phyloP scores from a whole-genome alignment of 345 rosid genomes.

The Eutrema yunnanense region DNA sequence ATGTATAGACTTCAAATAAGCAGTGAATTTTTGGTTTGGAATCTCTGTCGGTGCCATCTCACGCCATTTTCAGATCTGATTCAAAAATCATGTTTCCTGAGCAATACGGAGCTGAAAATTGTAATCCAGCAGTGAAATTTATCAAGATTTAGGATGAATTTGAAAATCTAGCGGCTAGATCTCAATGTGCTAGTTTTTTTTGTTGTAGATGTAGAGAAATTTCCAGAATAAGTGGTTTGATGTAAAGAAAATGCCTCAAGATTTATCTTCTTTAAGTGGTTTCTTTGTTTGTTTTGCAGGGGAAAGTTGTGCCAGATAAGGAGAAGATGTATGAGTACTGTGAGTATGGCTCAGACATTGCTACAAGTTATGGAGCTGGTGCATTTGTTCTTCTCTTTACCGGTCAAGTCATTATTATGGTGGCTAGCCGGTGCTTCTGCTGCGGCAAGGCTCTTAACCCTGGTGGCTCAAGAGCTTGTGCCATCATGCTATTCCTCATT shows the following conservation, averaged over 20 bases:
- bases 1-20: neutral
- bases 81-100: neutral
- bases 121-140: neutral
- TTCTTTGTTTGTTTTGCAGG: constrained; percentile 39
- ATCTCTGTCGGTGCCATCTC: constrained; percentile 19
- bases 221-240: neutral
- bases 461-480: constrained; percentile 85
- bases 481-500: constrained; percentile 67
- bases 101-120: neutral
- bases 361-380: constrained; percentile 89
- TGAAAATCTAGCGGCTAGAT: neutral
- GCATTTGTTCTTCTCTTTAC: constrained; percentile 72
- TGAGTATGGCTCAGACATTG: constrained; percentile 74
- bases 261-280: neutral
- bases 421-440: constrained; percentile 80
- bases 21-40: neutral
- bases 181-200: neutral
- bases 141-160: neutral
- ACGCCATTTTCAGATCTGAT: constrained; percentile 19
- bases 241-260: neutral
- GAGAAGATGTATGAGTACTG: constrained; percentile 56
- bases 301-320: constrained; percentile 35
- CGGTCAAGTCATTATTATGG: constrained; percentile 73
- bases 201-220: neutral
- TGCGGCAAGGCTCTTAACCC: constrained; percentile 83